Evolutionary conservation across 208 protist genomes (phyloP).

Genomic region (Novymonas esmeraldas): DNA sequence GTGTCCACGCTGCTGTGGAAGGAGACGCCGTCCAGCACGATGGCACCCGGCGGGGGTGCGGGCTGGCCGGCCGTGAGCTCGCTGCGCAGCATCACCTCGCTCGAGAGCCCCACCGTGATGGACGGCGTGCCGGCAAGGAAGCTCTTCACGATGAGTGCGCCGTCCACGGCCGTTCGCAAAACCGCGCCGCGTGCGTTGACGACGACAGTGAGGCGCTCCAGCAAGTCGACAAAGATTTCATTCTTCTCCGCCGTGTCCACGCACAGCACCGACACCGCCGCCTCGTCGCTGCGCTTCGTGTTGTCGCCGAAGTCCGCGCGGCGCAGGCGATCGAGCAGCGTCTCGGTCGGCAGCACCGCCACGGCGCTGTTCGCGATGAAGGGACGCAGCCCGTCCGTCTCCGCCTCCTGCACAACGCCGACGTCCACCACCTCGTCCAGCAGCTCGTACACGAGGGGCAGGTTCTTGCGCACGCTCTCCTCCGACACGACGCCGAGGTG

Average conservation of each 20-base stretch:
- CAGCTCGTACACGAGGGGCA: slow-evolving; percentile 93
- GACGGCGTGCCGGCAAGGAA: slow-evolving; percentile 90
- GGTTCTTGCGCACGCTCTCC: slow-evolving; percentile 86
- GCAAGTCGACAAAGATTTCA: slow-evolving; percentile 92
- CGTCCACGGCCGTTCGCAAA: slow-evolving; percentile 84
- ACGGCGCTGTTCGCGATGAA: slow-evolving; percentile 66
- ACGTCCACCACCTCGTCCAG: slow-evolving; percentile 92
- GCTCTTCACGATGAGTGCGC: slow-evolving; percentile 90
- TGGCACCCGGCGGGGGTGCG: slow-evolving; percentile 23
- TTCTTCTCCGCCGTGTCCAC: slow-evolving; percentile 50
- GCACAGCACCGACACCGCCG: slow-evolving; percentile 47
- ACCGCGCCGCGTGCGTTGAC: slow-evolving; percentile 72
- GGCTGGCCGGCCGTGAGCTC: not conserved
- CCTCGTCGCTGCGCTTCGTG: slow-evolving; percentile 37
- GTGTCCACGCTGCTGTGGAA: slow-evolving; percentile 84
- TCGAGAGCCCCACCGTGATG: slow-evolving; percentile 82
- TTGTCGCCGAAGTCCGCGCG: slow-evolving; percentile 38
- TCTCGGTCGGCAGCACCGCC: slow-evolving; percentile 17
- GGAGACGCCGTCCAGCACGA: slow-evolving; percentile 81
- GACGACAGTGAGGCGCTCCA: slow-evolving; percentile 80
- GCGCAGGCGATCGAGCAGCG: slow-evolving; percentile 38
- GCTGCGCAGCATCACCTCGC: slow-evolving; percentile 71
- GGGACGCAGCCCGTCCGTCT: slow-evolving; percentile 77
- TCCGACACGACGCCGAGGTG: slow-evolving; percentile 89
- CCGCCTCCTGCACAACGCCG: slow-evolving; percentile 81